Evolutionary conservation across 768 basidiomycete genomes (phyloP), one percentile per base, ranked within the genome.

Genomic region (Leccinum aurantiacum): DNA sequence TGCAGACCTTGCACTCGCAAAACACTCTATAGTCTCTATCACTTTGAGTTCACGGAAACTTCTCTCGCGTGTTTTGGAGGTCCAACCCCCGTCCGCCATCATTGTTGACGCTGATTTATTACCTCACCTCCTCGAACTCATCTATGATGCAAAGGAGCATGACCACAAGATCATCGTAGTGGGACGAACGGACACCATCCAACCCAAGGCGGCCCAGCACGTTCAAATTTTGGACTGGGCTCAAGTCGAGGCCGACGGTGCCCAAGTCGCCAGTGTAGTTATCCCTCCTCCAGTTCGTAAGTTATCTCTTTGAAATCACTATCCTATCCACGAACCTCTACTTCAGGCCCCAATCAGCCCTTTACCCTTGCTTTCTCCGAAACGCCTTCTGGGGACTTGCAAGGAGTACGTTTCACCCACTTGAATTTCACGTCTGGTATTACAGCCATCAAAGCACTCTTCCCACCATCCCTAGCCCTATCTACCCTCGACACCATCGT

Each of bases 371-470:
- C 86, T 1, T 90, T 87, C 79, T 88, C 81, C 64, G 76, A 80
- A 64, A 77, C 79, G 1, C 66, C 79, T 19, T 74, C 79, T 19
- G 83, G 88, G 35, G 77, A 80, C 41, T 69, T 88, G 8, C 82
- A 82, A 58, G 88, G 82, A 24, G 82, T 82, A 8, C 85, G 86
- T 60, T 75, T 95, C 33, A 91, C 91, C 0, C 91, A 94, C 70
- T 82, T 90, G 71, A 94, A 93, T 63, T 69, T 96, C 59, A 95
- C 93, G 3, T 91, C 95, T 4, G 95, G 92, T 35, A 88, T 95
- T n/a, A 85, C 92, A 0, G 90, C 89, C 3, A 77, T 85, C 24
- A 86, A 90, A 37, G 83, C 86, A 5, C 70, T 95, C 22, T 84
- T 96, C 65, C 93, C 95, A 3, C 77, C 85, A 10, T 83, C 89